Conservation (phyloP, 768 basidiomycete species). For the Macrolepiota fuliginosa region DNA sequence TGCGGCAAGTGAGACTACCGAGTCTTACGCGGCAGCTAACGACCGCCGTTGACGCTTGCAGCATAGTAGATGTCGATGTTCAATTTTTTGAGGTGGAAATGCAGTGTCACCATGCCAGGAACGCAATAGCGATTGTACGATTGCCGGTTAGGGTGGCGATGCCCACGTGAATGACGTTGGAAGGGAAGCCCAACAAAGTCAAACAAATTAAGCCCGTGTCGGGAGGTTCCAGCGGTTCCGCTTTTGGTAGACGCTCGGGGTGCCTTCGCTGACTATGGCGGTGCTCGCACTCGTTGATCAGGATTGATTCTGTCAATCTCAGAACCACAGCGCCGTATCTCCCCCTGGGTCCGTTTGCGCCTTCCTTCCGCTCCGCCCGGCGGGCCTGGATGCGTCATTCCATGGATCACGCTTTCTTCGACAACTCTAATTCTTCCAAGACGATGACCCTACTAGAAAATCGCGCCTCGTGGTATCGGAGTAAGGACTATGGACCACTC, state of each 20-base stretch:
- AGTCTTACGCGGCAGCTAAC: slow-evolving; percentile 13
- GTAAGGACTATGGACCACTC: neutral
- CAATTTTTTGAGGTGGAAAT: slow-evolving; percentile 19
- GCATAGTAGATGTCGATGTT: slow-evolving; percentile 20
- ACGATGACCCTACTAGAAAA: neutral
- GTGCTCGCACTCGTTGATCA: slow-evolving; percentile 16
- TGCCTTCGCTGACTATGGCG: slow-evolving; percentile 25
- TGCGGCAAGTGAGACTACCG: slow-evolving; percentile 1
- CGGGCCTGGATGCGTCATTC: neutral
- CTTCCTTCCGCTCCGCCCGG: neutral
- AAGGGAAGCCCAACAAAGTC: neutral
- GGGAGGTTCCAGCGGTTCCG: slow-evolving; percentile 24
- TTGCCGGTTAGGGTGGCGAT: slow-evolving; percentile 23
- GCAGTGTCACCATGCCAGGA: slow-evolving; percentile 28
- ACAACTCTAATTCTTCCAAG: neutral
- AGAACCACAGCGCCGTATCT: slow-evolving; percentile 1
- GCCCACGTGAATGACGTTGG: slow-evolving; percentile 20
- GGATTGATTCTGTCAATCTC: slow-evolving; percentile 7
- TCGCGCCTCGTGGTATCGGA: neutral
- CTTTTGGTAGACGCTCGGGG: slow-evolving; percentile 25
- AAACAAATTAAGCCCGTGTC: slow-evolving; percentile 20
- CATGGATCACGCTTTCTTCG: neutral
- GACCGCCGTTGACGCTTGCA: slow-evolving; percentile 24
- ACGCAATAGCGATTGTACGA: slow-evolving; percentile 18
- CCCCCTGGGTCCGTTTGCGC: slow-evolving; percentile 9